Percentiles rank a stretch among this genome's conserved stretches.
phyloP scores from a whole-genome alignment of 768 basidiomycete species.

The Nidula microcarpa region DNA sequence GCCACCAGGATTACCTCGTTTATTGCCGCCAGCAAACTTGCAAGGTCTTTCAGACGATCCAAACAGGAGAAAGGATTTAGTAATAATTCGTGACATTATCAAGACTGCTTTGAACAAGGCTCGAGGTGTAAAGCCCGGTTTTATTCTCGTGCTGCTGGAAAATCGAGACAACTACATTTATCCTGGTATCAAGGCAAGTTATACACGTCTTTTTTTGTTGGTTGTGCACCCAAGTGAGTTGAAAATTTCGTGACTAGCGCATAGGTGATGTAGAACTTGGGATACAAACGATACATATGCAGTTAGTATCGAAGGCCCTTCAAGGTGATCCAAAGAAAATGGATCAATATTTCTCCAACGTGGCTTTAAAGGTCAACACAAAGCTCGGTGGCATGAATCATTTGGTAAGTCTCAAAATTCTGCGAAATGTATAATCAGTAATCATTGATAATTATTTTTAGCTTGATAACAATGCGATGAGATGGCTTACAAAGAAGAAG shows the following conservation, averaged over 20 bases:
- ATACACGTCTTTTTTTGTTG: not conserved
- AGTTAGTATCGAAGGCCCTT: slow-evolving; percentile 51
- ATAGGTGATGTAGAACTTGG: slow-evolving; percentile 75
- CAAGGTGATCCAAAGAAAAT: slow-evolving; percentile 46
- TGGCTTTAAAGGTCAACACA: slow-evolving; percentile 78
- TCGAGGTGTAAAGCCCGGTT: slow-evolving; percentile 40
- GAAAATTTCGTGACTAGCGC: slow-evolving; percentile 26
- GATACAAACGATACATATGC: slow-evolving; percentile 71
- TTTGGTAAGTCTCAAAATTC: slow-evolving; percentile 22
- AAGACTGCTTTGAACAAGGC: slow-evolving; percentile 10
- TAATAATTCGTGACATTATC: not conserved
- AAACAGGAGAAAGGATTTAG: not conserved
- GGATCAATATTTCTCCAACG: slow-evolving; percentile 80
- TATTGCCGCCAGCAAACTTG: not conserved
- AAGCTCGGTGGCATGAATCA: slow-evolving; percentile 86
- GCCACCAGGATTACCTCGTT: not conserved
- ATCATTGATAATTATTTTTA: slow-evolving; percentile 8
- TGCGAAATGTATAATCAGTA: not conserved
- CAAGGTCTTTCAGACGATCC: not conserved
- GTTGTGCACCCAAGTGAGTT: too few relatives aligned
- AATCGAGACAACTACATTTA: slow-evolving; percentile 72
- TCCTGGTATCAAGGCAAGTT: slow-evolving; percentile 64
- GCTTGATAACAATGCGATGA: slow-evolving; percentile 53
- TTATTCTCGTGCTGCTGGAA: slow-evolving; percentile 71
- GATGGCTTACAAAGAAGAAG: slow-evolving; percentile 60